phyloP scores from a whole-genome alignment of 31 red algal species.

The Porphyra umbilicalis region DNA sequence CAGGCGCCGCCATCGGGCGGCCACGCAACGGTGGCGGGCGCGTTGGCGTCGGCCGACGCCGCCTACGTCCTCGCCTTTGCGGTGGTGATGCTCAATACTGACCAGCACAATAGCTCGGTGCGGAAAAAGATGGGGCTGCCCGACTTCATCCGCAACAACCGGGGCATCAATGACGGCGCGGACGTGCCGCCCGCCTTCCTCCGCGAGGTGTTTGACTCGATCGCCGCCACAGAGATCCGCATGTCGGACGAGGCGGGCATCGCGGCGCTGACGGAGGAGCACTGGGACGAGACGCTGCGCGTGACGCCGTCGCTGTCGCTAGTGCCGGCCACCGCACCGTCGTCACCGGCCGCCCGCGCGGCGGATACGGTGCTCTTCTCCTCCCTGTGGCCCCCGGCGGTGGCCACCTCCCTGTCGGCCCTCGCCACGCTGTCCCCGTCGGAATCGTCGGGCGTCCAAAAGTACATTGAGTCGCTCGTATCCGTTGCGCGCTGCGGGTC shows the following conservation, averaged over 20 bases:
- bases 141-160: constrained; percentile 87
- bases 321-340: constrained; percentile 23
- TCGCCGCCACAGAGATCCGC: constrained; percentile 82
- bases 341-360: constrained; percentile 8
- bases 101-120: constrained; percentile 91
- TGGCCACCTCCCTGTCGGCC: constrained; percentile 51
- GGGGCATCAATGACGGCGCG: constrained; percentile 81
- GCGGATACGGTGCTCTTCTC: constrained; percentile 80
- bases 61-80: constrained; percentile 89
- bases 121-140: constrained; percentile 85
- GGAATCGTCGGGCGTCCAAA: constrained; percentile 67
- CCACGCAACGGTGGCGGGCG: constrained; percentile 1
- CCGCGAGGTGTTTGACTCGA: constrained; percentile 65
- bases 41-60: constrained; percentile 78
- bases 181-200: constrained; percentile 86
- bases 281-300: constrained; percentile 82
- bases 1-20: background rate
- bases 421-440: constrained; percentile 35
- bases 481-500: constrained; percentile 62
- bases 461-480: constrained; percentile 70
- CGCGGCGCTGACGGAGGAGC: constrained; percentile 71
- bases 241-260: constrained; percentile 94
- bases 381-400: constrained; percentile 49
- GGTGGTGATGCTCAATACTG: constrained; percentile 96
- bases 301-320: constrained; percentile 8